These are phyloP conservation scores for Phytopythium boreale DNA, from an alignment of 352 stramenopile species.

Conservation along the genomic window DNA sequence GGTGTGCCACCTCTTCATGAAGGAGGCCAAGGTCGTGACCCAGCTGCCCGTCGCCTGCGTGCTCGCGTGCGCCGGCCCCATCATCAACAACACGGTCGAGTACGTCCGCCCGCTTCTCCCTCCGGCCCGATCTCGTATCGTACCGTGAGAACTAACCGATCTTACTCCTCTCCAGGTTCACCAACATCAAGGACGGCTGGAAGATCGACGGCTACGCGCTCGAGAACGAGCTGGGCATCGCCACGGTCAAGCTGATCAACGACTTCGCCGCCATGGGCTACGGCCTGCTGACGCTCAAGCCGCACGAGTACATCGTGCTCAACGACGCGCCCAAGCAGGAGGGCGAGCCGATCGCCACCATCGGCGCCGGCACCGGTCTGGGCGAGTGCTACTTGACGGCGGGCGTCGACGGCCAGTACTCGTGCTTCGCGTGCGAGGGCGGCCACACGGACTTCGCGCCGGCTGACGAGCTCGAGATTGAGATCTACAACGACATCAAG, in stretches of 20 bases:
- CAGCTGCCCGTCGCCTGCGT: constrained; percentile 62
- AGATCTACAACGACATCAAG: constrained; percentile 82
- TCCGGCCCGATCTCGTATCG: neutral
- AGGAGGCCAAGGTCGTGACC: constrained; percentile 83
- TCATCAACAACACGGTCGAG: constrained; percentile 80
- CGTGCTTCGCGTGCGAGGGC: constrained; percentile 92
- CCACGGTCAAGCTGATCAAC: constrained; percentile 92
- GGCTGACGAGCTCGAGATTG: constrained; percentile 82
- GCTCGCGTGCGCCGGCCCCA: constrained; percentile 75
- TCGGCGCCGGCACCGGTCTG: constrained; percentile 95
- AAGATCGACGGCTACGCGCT: constrained; percentile 84
- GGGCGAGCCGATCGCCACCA: constrained; percentile 91
- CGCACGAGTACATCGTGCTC: constrained; percentile 90
- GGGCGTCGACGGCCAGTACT: constrained; percentile 82
- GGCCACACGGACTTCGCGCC: constrained; percentile 96
- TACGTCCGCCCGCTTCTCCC: constrained; percentile 21
- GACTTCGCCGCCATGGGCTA: constrained; percentile 98
- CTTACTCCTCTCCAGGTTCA: constrained; percentile 60
- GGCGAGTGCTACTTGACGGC: constrained; percentile 96
- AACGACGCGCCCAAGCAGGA: constrained; percentile 73
- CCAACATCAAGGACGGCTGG: constrained; percentile 93
- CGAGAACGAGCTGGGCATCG: constrained; percentile 80
- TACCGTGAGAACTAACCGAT: neutral
- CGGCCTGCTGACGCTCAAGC: constrained; percentile 93
- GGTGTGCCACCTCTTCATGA: constrained; percentile 92